Percentiles rank a stretch among this genome's conserved stretches.
Conservation (phyloP, 495 filamentous ascomycete genomes). For the Massariosphaeria phaeospora region DNA sequence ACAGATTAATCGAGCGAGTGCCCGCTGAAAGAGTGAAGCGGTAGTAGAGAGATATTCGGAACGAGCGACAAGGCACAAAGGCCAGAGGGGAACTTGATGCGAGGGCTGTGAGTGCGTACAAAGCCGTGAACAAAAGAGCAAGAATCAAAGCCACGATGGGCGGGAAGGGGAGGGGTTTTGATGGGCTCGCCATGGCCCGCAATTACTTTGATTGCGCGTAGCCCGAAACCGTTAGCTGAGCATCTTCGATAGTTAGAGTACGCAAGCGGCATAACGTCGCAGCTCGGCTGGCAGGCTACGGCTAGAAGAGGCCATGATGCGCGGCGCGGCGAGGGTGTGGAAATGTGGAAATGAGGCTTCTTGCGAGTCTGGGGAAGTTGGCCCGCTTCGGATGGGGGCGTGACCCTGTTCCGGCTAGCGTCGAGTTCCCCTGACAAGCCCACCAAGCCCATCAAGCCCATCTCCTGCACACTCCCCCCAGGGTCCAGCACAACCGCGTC, state of each 20-base stretch:
- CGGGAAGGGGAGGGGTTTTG: conserved; percentile 24
- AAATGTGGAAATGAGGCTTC: conserved; percentile 10
- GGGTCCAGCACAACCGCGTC: too few relatives aligned
- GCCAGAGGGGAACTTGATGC: conserved; percentile 20
- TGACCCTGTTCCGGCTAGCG: too few relatives aligned
- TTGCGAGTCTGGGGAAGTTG: too few relatives aligned
- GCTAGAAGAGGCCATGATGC: not conserved
- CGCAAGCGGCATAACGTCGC: not conserved
- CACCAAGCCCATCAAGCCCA: too few relatives aligned
- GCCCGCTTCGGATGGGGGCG: too few relatives aligned
- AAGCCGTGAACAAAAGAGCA: conserved; percentile 24
- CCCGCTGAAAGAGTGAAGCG: conserved; percentile 98
- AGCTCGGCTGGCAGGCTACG: conserved; percentile 3
- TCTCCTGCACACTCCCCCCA: too few relatives aligned
- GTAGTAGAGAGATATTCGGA: conserved; percentile 53
- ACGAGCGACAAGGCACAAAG: conserved; percentile 36
- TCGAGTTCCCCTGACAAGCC: too few relatives aligned
- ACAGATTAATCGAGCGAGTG: conserved; percentile 53
- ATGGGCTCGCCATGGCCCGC: not conserved
- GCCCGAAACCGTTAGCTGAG: conserved; percentile 11
- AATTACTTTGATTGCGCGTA: not conserved
- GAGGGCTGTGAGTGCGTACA: conserved; percentile 22
- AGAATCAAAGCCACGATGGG: conserved; percentile 17
- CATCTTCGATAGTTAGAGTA: not conserved
- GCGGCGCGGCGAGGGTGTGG: not conserved